Base-by-base conservation (phyloP, 208 protist species). In the Acanthamoeba pearcei region DNA sequence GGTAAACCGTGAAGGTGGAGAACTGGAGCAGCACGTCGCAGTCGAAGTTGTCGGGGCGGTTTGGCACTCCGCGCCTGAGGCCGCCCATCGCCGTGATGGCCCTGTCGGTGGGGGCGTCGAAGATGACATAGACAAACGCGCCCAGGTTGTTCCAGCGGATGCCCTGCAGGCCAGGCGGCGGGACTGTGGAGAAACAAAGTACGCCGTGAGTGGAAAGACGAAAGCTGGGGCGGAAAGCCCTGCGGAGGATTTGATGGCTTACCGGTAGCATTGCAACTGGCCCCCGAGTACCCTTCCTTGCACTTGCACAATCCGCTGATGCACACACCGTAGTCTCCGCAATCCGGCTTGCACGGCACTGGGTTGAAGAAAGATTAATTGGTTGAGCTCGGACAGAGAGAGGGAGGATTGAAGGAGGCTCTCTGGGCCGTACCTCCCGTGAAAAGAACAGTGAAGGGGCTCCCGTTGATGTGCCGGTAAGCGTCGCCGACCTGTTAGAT, bases 261-360 rank as follows among this genome's bases (percentile, higher is more conserved):
- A 88, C 80, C 32, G 10, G 80, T 64, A 24, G 80, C 80, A 88
- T 88, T 88, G 53, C 80, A 88, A 42, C 29, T 66, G 46, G 51
- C 4, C 29, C 80, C 80, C 4, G 80, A 88, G 53, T 49, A 88
- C 0, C 80, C 80, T 10, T 88, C 55, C 91, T 53, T 82, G 91
- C 91, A 94, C 53, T 72, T 15, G 38, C 91, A 94, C 27, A 29
- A 42, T 53, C 91, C 91, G 35, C 57, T 72, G 24, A 94, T 86
- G 62, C 91, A 94, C 46, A 62, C 91, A 35, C 91, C 91, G 42
- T 86, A 70, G 53, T 19, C 42, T 15, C 76, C 74, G 53, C 91
- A 94, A 29, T 94, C 91, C 3, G 91, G 91, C 68, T 60, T 55
- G 55, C 91, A 94, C 5, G 74, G 66, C 88, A 93, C 88, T 93